Percentiles rank a stretch among this genome's conserved stretches.
phyloP scores from a whole-genome alignment of 2,329 filamentous ascomycete species.

The Lecanicillium sp. region DNA sequence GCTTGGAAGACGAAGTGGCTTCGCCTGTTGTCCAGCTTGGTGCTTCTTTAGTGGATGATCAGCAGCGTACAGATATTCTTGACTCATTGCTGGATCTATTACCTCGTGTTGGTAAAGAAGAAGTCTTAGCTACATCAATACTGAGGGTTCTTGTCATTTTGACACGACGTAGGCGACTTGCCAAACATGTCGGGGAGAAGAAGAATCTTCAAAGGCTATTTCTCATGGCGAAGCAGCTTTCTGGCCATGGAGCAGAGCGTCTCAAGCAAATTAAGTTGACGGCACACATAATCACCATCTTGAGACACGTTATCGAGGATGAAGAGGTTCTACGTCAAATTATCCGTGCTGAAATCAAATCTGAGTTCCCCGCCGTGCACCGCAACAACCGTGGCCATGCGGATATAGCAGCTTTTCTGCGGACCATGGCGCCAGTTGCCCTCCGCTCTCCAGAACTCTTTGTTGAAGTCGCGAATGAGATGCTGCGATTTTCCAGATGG shows the following conservation, averaged over 20 bases:
- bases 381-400: constrained; percentile 42
- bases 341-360: constrained; percentile 81
- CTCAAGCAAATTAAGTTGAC: constrained; percentile 49
- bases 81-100: constrained; percentile 74
- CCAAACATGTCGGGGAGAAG: constrained; percentile 72
- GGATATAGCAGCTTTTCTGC: constrained; percentile 67
- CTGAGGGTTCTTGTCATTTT: constrained; percentile 79
- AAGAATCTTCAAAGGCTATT: constrained; percentile 85
- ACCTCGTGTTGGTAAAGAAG: constrained; percentile 80
- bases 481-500: constrained; percentile 65
- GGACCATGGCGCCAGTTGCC: constrained; percentile 69
- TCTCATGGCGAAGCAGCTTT: constrained; percentile 89
- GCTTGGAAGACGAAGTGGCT: constrained; percentile 38
- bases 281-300: constrained; percentile 68
- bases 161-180: constrained; percentile 69
- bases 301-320: constrained; percentile 92
- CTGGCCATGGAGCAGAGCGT: constrained; percentile 66
- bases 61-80: constrained; percentile 64
- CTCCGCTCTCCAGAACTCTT: constrained; percentile 80
- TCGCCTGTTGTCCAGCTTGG: constrained; percentile 51
- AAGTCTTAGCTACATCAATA: constrained; percentile 73
- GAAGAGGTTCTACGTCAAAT: constrained; percentile 84
- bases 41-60: constrained; percentile 46
- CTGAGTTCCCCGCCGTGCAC: constrained; percentile 56
- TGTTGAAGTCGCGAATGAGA: constrained; percentile 78